Evolutionary conservation across 441 rosid species (phyloP), one percentile per base, ranked within the genome.

Genomic region (Corymbia citriodora): DNA sequence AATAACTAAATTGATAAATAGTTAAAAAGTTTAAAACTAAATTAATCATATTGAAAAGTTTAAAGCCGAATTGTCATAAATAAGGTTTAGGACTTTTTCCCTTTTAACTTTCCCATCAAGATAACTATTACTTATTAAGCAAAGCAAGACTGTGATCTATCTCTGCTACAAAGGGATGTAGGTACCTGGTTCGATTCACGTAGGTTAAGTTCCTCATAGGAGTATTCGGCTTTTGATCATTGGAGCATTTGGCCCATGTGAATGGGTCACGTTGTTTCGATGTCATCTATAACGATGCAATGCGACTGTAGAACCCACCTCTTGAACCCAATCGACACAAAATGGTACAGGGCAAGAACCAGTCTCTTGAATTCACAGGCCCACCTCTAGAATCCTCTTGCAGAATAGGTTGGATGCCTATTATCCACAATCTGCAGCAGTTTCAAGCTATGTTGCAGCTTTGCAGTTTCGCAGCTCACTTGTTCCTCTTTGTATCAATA

Each of bases 51-150:
- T 61, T 61, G 27, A 61, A 61, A 27, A 2, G 12, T 27, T 27
- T 5, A 0, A 0, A 5, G 11, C 0, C 3, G 8, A 61, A 6
- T 27, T 12, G 16, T 0, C 8, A 61, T 15, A 12, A 12, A 59
- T 25, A 10, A 59, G 0, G 11, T 59, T 59, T 59, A 59, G 25
- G 0, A 10, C 7, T 25, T 25, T 10, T 57, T 1, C 5, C 5
- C 40, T 40, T 40, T 59, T 0, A 59, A 59, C 14, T 25, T 59
- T 59, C 14, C 5, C 11, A 40, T 0, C 1, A 7, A 10, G 65
- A 25, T 25, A 10, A 25, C 65, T 59, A 59, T 40, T 59, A 59
- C 65, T 25, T 59, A 10, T 59, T 59, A 59, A 5, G 7, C 65
- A 59, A 0, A 25, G 65, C 14, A 59, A 4, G 7, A 59, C 65